Evolutionary conservation across 129 eudicot genomes (phyloP), one percentile per base, ranked within the genome.

Genomic region (Chrysanthemum makinoi): DNA sequence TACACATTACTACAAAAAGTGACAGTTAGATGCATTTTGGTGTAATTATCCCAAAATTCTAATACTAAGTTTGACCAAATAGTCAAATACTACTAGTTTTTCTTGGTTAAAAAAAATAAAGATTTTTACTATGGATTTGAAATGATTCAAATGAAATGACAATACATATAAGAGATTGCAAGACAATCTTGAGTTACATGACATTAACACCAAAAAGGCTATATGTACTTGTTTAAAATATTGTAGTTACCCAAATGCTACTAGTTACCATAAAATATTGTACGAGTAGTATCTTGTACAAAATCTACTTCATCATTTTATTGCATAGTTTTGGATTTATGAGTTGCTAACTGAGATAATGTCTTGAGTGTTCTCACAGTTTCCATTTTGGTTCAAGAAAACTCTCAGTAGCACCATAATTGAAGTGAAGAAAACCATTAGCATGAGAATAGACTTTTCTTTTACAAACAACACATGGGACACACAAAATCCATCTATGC

Each of bases 331-430:
- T 39, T 54, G 49, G 65, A 58, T 58, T 39, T 18, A 57, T 16
- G 50, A 76, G 62, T 68, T 26, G 39, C 68, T 28, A 24, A 46
- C 6, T 19, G 65, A 43, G 54, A 65, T 19, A n/a, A 61, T 62
- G 61, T 62, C 46, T 52, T 2, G 39, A 46, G 79, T 59, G 33
- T 60, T 73, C 35, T 33, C 63, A 18, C 62, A 62, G n/a, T 68
- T 18, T 61, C 80, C 39, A 61, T 51, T 69, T 77, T 69, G 80
- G 75, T 69, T 75, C 65, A 61, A 77, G 35, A 69, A 39, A 77
- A 77, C 65, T 76, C 64, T 69, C 65, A 77, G 75, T 59, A 30
- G 28, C 69, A 76, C 12, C 72, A 68, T 14, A 69, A 68, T 53
- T 76, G 46, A 60, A 68, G 51, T 19, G 52, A 57, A 55, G 59